Evolutionary conservation across 495 filamentous ascomycete species (phyloP).

Genomic region (Extremus antarcticus): DNA sequence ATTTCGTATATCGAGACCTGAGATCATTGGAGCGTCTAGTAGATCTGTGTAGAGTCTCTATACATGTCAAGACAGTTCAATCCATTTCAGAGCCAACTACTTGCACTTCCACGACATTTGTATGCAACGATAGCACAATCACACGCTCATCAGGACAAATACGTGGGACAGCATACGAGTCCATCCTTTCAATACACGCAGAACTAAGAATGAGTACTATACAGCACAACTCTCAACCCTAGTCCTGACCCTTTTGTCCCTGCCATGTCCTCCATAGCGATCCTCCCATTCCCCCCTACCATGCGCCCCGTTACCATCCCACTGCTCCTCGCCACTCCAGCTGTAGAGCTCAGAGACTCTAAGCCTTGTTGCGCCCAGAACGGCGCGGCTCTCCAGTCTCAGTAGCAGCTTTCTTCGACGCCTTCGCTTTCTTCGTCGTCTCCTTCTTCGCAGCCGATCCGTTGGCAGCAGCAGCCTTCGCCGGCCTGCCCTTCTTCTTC

Average conservation of each 20-base stretch:
- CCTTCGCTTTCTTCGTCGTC: slow-evolving; percentile 26
- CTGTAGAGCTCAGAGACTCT: not conserved
- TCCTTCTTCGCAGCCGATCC: slow-evolving; percentile 17
- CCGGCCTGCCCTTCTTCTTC: slow-evolving; percentile 36
- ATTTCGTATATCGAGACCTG: too few relatives aligned
- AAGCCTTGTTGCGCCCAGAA: slow-evolving; percentile 14
- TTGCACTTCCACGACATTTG: too few relatives aligned
- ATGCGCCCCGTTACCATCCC: not conserved
- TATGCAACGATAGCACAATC: too few relatives aligned
- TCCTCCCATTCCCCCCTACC: not conserved
- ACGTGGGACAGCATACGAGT: too few relatives aligned
- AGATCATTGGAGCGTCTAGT: too few relatives aligned
- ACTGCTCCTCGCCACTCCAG: too few relatives aligned
- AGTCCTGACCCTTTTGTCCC: not conserved
- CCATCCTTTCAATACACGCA: not conserved
- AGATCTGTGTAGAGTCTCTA: too few relatives aligned
- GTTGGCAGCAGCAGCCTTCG: slow-evolving; percentile 28
- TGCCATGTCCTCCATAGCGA: not conserved
- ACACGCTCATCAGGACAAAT: too few relatives aligned
- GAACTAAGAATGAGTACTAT: not conserved
- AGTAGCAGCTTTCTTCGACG: slow-evolving; percentile 33
- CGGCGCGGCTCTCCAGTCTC: slow-evolving; percentile 30
- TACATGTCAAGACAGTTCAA: too few relatives aligned
- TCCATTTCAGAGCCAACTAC: too few relatives aligned
- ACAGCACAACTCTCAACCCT: not conserved